These are phyloP conservation scores for Gypsophila paniculata DNA, from an alignment of 179 eudicot genomes.

Conservation along the genomic window DNA sequence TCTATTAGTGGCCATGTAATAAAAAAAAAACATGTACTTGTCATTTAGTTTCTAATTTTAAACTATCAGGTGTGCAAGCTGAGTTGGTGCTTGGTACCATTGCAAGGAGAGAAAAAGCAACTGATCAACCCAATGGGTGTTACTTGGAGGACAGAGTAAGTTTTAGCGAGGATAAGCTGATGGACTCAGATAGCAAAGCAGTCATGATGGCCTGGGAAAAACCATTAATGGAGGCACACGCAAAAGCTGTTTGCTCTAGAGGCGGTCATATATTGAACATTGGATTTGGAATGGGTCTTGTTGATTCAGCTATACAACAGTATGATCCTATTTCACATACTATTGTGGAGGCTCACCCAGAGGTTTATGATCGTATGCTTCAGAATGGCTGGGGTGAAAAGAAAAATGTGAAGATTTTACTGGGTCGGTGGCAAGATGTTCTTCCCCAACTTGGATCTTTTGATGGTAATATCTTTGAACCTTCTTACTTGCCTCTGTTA, in stretches of 20 bases:
- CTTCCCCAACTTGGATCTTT: conserved; percentile 70
- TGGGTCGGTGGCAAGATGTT: conserved; percentile 93
- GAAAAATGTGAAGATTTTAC: conserved; percentile 75
- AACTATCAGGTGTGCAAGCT: conserved; percentile 69
- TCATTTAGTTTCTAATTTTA: conserved; percentile 4
- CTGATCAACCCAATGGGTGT: conserved; percentile 33
- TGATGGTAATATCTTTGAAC: conserved; percentile 50
- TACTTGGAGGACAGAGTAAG: conserved; percentile 78
- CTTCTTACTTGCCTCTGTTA: background rate
- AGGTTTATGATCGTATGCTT: conserved; percentile 75
- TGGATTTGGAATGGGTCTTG: conserved; percentile 97
- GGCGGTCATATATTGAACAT: conserved; percentile 69
- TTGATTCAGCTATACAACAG: conserved; percentile 78
- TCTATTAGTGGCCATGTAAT: background rate
- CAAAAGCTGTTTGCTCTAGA: conserved; percentile 67
- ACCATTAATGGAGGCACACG: conserved; percentile 89
- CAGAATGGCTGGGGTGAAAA: conserved; percentile 77
- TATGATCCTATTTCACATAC: conserved; percentile 65
- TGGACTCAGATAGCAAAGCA: conserved; percentile 78
- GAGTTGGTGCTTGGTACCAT: conserved; percentile 87
- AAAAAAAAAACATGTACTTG: background rate
- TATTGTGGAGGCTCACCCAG: conserved; percentile 87
- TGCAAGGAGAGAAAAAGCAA: conserved; percentile 55
- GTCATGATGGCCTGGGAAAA: conserved; percentile 94
- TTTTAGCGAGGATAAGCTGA: conserved; percentile 82